A percentile compares a stretch with the other conserved stretches of the same genome.
phyloP scores from a whole-genome alignment of 768 basidiomycete species.

The Tephrocybe rancida region DNA sequence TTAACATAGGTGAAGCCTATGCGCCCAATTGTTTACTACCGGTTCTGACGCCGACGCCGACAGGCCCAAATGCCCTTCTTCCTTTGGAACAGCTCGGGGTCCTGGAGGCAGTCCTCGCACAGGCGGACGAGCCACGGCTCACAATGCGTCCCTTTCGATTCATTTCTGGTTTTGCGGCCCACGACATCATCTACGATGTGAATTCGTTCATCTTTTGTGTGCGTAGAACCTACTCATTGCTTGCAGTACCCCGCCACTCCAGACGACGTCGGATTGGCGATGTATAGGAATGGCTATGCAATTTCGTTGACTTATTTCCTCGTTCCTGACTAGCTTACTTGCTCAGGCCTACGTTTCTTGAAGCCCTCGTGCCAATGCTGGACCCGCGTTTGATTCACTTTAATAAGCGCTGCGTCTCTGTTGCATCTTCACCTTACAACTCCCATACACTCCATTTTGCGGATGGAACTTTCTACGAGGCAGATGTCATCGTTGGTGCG shows the following conservation, averaged over 20 bases:
- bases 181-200: conserved; percentile 50
- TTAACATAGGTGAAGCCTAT: conserved; percentile 40
- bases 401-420: conserved; percentile 48
- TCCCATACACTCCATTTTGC: conserved; percentile 43
- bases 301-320: not conserved
- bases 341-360: conserved; percentile 52
- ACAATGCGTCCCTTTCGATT: conserved; percentile 38
- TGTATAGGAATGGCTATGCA: conserved; percentile 42
- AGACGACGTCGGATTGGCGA: conserved; percentile 41
- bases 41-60: not conserved
- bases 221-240: not conserved
- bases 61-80: conserved; percentile 53
- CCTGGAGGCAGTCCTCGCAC: conserved; percentile 41
- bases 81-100: conserved; percentile 47
- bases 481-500: conserved; percentile 53
- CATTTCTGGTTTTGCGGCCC: conserved; percentile 42
- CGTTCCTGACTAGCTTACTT: not conserved
- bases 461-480: conserved; percentile 47
- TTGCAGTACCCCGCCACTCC: conserved; percentile 32
- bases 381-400: conserved; percentile 47
- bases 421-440: conserved; percentile 28
- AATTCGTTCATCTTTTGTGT: conserved; percentile 7
- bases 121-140: conserved; percentile 34
- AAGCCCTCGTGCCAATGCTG: conserved; percentile 46
- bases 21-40: not conserved